A percentile compares a stretch with the other conserved stretches of the same genome.
These are phyloP conservation scores for Cladophialophora carrionii DNA, from an alignment of 2,329 filamentous ascomycete species.

Conservation along the genomic window DNA sequence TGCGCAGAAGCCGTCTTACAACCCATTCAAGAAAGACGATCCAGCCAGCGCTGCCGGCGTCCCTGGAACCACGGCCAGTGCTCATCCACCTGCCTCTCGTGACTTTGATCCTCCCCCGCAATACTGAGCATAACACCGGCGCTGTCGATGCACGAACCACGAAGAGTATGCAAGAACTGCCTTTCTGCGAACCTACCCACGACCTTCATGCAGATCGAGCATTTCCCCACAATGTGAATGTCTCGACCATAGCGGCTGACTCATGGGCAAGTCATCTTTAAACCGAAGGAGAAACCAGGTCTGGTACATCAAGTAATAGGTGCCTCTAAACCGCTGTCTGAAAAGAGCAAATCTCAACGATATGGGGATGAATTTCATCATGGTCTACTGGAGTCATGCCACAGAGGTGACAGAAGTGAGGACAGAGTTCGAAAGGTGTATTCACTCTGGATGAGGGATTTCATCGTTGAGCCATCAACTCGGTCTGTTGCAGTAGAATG, in stretches of 20 bases:
- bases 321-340: conserved; percentile 15
- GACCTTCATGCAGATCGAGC: conserved; percentile 11
- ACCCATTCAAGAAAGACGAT: conserved; percentile 31
- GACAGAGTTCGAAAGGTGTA: background rate
- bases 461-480: background rate
- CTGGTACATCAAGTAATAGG: conserved; percentile 10
- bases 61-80: background rate
- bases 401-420: background rate
- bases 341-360: background rate
- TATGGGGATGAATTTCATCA: background rate
- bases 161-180: conserved; percentile 2
- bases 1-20: conserved; percentile 33
- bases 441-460: background rate
- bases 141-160: background rate
- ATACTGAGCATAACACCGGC: background rate
- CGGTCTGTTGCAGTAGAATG: too few species aligned
- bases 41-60: conserved; percentile 8
- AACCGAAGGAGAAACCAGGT: conserved; percentile 6
- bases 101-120: background rate
- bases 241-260: conserved; percentile 11
- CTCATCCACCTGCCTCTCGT: background rate
- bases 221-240: background rate
- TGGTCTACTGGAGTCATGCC: background rate
- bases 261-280: conserved; percentile 3
- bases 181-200: conserved; percentile 21